Base-by-base conservation (phyloP, 495 filamentous ascomycete species). In the Sabuloglossum arenarium region DNA sequence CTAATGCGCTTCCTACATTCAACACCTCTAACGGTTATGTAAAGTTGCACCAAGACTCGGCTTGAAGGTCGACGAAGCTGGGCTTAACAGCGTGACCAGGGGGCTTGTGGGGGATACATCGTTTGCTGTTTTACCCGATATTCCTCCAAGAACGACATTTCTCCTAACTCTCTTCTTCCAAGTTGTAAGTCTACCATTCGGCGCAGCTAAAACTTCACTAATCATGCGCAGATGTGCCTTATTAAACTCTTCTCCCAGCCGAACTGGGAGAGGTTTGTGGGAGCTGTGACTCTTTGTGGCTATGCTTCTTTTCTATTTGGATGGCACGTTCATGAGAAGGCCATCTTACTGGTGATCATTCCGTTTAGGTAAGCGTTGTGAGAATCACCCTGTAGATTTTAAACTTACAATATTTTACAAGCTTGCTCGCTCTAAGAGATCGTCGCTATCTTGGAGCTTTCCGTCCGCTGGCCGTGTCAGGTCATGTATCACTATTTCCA, bases 321-420 rank as follows among this genome's bases (percentile, higher is more conserved):
- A 53, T 98, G 91, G 91, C 91, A 98, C 63, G 91, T 98, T 21
- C 91, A 98, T 62, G 91, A 98, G 62, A 98, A 98, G 64, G 91
- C 91, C 6, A 85, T 98, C 30, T 79, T 98, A 14, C 75, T 96
- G 52, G 84, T 97, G 62, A 86, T 98, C 61, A 85, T 97, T 56
- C 91, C 91, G 0, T 97, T 98, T 74, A 59, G 55, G 55, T 56
- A 28, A 14, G 42, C 25, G 8, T 0, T 12, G 14, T 1, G 47
- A 29, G 34, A 29, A 27, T 6, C 12, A 19, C 6, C 14, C 23
- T 14, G 12, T 19, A 51, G 1, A 51, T 21, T 19, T 10, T 19
- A 30, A 19, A 10, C 47, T 51, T 27, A 51, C 16, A 51, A 30
- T 51, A 16, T 11, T 14, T 11, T 29, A 16, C 6, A 43, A 90